Evolutionary conservation across 805 yeast genomes (phyloP).

Genomic region (Ogataea allantospora): DNA sequence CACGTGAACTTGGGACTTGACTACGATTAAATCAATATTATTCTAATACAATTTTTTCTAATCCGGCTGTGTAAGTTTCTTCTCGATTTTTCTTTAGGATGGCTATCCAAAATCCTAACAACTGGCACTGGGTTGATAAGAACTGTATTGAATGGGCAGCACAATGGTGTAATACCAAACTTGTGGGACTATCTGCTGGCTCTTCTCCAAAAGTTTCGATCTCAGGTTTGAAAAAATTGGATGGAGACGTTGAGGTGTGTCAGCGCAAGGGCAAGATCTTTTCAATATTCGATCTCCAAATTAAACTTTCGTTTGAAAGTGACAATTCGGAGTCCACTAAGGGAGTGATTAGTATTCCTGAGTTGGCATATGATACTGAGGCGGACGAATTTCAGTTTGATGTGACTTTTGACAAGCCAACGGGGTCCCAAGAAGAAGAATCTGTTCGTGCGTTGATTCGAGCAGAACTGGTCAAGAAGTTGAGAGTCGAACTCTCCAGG

Average conservation of each 20-base stretch:
- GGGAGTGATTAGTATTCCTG: constrained; percentile 85
- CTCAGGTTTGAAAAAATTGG: constrained; percentile 55
- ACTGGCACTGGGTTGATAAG: constrained; percentile 99
- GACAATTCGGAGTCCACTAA: constrained; percentile 31
- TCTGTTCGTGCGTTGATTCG: constrained; percentile 48
- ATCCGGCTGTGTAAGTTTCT: constrained; percentile 2
- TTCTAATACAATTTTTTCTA: background rate
- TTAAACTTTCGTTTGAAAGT: constrained; percentile 62
- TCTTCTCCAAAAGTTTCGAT: constrained; percentile 38
- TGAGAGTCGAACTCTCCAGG: constrained; percentile 55
- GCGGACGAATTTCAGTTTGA: constrained; percentile 84
- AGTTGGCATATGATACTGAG: constrained; percentile 89
- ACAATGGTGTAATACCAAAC: constrained; percentile 63
- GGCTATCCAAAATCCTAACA: constrained; percentile 96
- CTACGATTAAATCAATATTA: background rate
- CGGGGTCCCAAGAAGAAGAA: constrained; percentile 44
- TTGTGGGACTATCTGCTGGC: constrained; percentile 47
- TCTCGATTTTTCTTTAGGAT: constrained; percentile 37
- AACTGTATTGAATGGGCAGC: constrained; percentile 93
- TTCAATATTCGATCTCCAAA: constrained; percentile 77
- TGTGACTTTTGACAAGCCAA: constrained; percentile 58
- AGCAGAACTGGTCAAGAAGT: constrained; percentile 59
- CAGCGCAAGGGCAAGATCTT: constrained; percentile 97
- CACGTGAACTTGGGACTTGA: constrained; percentile 56
- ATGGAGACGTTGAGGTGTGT: constrained; percentile 96